A percentile compares a stretch with the other conserved stretches of the same genome.
Conservation (phyloP, 208 protist species). For the Acanthamoeba triangularis region DNA sequence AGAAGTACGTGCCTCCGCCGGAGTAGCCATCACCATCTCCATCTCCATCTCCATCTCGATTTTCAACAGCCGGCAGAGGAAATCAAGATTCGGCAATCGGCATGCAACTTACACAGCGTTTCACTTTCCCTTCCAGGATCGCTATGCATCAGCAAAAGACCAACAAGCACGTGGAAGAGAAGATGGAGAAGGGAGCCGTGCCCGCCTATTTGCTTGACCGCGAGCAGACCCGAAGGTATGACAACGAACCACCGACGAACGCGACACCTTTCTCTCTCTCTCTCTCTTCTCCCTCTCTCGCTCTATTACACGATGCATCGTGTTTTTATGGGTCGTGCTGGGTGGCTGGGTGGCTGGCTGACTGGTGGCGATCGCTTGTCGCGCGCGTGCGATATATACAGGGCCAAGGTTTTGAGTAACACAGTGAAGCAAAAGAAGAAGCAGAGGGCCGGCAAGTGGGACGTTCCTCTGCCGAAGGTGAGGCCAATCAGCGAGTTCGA, state of each 20-base stretch:
- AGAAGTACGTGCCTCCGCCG: constrained; percentile 92
- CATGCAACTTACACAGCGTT: not conserved
- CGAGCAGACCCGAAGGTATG: constrained; percentile 76
- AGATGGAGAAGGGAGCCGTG: constrained; percentile 95
- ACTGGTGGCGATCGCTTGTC: not conserved
- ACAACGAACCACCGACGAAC: not conserved
- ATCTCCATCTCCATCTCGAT: not conserved
- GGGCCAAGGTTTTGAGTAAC: constrained; percentile 98
- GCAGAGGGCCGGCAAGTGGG: constrained; percentile 99
- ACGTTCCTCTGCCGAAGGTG: constrained; percentile 99
- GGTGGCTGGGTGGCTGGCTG: not conserved
- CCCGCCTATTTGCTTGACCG: constrained; percentile 99
- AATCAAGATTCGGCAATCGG: too few species aligned
- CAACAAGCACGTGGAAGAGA: constrained; percentile 95
- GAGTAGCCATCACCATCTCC: not conserved
- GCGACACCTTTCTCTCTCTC: too few species aligned
- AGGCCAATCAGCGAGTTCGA: constrained; percentile 99
- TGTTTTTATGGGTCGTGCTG: not conserved
- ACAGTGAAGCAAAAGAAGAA: constrained; percentile 99
- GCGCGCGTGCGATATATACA: not conserved
- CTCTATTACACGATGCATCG: not conserved
- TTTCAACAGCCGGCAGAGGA: too few species aligned
- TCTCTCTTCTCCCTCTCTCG: not conserved
- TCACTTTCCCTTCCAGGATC: constrained; percentile 90
- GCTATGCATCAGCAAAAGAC: constrained; percentile 97